Conservation (phyloP, 306 rosid genomes). For the Fagus crenata region DNA sequence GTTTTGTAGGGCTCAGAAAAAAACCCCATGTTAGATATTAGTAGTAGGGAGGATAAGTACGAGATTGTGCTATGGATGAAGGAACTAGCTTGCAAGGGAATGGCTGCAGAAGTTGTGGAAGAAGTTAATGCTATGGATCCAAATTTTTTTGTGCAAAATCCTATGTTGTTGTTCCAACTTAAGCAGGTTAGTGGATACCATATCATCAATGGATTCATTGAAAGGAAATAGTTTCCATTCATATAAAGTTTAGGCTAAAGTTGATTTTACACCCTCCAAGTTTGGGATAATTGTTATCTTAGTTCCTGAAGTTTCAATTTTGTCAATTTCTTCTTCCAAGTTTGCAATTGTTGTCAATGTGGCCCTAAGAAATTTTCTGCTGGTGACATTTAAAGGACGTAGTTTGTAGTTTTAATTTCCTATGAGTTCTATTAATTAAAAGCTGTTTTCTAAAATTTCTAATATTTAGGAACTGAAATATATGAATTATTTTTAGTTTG, state of each 20-base stretch:
- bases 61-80: slow-evolving; percentile 85
- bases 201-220: slow-evolving; percentile 14
- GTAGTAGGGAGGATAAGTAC: slow-evolving; percentile 61
- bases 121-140: slow-evolving; percentile 75
- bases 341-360: too few species aligned
- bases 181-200: slow-evolving; percentile 66
- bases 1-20: slow-evolving; percentile 64
- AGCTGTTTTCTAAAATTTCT: too few species aligned
- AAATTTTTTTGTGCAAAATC: slow-evolving; percentile 70
- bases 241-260: neutral
- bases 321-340: too few species aligned
- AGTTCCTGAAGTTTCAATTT: too few species aligned
- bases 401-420: too few species aligned
- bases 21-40: slow-evolving; percentile 40
- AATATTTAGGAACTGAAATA: too few species aligned
- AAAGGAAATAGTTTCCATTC: neutral
- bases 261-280: too few species aligned
- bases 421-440: too few species aligned
- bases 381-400: too few species aligned
- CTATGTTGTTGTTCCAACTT: slow-evolving; percentile 82
- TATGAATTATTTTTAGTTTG: too few species aligned
- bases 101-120: slow-evolving; percentile 92
- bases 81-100: slow-evolving; percentile 82
- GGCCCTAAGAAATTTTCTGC: too few species aligned
- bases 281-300: too few species aligned